Evolutionary conservation across 345 rosid species (phyloP).

Genomic region (Camelina hispida): DNA sequence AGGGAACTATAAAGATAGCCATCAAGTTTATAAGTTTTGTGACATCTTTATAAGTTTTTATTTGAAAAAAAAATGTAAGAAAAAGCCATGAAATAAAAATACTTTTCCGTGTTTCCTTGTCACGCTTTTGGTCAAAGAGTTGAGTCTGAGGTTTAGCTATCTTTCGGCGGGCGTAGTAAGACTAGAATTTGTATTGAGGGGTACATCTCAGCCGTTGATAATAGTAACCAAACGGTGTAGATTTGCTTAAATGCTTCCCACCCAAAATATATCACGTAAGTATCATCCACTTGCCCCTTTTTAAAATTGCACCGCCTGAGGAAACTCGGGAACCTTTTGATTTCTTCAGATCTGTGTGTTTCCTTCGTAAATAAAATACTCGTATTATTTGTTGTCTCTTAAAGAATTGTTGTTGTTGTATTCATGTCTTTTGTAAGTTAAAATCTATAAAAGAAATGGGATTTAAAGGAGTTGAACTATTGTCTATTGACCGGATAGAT

Average conservation of each 20-base stretch:
- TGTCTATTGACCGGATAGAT: slow-evolving; percentile 12
- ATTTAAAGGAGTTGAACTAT: not conserved
- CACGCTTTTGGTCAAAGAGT: not conserved
- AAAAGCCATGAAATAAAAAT: not conserved
- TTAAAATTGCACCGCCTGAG: not conserved
- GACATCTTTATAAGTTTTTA: not conserved
- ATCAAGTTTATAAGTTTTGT: not conserved
- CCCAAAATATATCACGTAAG: too few relatives aligned
- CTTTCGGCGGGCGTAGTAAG: slow-evolving; percentile 11
- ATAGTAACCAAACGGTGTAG: not conserved
- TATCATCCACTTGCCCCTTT: not conserved
- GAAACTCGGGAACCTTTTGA: slow-evolving; percentile 6
- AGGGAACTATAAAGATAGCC: not conserved
- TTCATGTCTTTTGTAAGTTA: not conserved
- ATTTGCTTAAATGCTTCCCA: not conserved
- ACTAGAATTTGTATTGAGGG: not conserved
- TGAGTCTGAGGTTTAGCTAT: not conserved
- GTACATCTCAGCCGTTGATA: not conserved
- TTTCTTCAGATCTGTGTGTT: not conserved
- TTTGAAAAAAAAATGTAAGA: not conserved
- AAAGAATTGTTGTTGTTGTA: not conserved
- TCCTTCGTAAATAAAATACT: not conserved
- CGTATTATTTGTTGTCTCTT: not conserved
- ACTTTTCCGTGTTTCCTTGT: not conserved
- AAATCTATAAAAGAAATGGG: not conserved